phyloP scores from a whole-genome alignment of 75 land plant genomes.

The Cunninghamia lanceolata region DNA sequence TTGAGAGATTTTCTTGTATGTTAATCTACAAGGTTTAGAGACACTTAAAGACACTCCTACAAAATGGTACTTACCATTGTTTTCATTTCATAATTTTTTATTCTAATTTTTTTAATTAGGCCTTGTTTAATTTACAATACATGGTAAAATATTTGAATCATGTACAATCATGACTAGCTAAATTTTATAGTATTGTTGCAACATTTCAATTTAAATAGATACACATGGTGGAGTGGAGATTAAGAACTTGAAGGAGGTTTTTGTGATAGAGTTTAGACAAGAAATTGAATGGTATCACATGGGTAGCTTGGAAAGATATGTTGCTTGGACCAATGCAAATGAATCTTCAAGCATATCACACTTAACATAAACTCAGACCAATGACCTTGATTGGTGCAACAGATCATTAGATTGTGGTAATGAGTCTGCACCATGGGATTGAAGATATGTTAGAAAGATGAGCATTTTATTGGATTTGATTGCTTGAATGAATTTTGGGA shows the following conservation, averaged over 20 bases:
- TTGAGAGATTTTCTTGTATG: slow-evolving; percentile 72
- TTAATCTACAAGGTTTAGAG: slow-evolving; percentile 18
- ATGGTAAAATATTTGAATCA: not conserved
- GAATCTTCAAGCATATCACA: slow-evolving; percentile 84
- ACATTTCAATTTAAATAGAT: slow-evolving; percentile 72
- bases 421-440: too few species aligned
- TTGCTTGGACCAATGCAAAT: slow-evolving; percentile 81
- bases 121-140: not conserved
- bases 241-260: slow-evolving; percentile 64
- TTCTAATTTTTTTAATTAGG: not conserved
- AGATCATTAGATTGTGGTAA: too few species aligned
- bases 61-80: slow-evolving; percentile 39
- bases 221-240: slow-evolving; percentile 61
- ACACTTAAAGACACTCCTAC: slow-evolving; percentile 13
- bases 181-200: slow-evolving; percentile 20
- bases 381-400: too few species aligned
- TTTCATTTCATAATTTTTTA: not conserved
- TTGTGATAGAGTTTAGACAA: slow-evolving; percentile 48
- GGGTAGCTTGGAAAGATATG: slow-evolving; percentile 60
- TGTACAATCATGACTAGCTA: not conserved
- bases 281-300: slow-evolving; percentile 53
- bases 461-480: too few species aligned
- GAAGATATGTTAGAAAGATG: too few species aligned
- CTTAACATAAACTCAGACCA: too few species aligned
- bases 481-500: too few species aligned